Base-by-base conservation (phyloP, 306 rosid genomes). In the cucumber (Cucumis sativus) region DNA sequence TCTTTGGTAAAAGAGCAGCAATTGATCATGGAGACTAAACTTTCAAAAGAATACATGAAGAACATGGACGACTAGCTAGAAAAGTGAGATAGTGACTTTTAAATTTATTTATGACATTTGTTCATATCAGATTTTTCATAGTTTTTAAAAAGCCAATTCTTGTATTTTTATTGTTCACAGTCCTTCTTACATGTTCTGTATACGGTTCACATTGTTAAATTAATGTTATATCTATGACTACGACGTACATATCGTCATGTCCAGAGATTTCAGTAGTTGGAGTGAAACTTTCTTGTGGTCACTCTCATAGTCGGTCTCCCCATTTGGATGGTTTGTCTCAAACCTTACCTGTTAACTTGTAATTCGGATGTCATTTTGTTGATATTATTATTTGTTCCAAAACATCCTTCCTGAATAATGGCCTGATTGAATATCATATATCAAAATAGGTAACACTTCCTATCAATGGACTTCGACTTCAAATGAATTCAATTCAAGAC, bases 21-120 rank as follows among this genome's bases (percentile, higher is more conserved):
- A 88, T 83, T 95, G 87, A 71, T 95, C 83, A 90, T 85, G 96
- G 97, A 90, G 87, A 88, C 86, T 68, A 92, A 90, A 81, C 97
- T 92, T 79, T 94, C 97, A 55, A 94, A 92, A 90, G 98, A 89
- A 84, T 94, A 94, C 87, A 89, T 92, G 98, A 94, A 94, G 89
- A 92, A 94, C 87, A 82, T 92, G 47, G 92, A 78, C 61, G 94
- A 88, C 82, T 88, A 84, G 77, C 61, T 30, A 15, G 62, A 73
- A 9, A 76, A 52, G 74, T 79, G 68, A 67, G 73, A 33, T 64
- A 4, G 61, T 28, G 45, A 47, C 76, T 25, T 28, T 28, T 71
- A 16, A 70, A 23, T 70, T 70, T 15, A 40, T 66, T 41, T 68
- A n/a, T 70, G 23, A 25, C 6, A 41, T 47, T 39, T 45, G 61